These are phyloP conservation scores for Gymnopus androsaceus DNA, from an alignment of 1,284 basidiomycete species.

Conservation along the genomic window DNA sequence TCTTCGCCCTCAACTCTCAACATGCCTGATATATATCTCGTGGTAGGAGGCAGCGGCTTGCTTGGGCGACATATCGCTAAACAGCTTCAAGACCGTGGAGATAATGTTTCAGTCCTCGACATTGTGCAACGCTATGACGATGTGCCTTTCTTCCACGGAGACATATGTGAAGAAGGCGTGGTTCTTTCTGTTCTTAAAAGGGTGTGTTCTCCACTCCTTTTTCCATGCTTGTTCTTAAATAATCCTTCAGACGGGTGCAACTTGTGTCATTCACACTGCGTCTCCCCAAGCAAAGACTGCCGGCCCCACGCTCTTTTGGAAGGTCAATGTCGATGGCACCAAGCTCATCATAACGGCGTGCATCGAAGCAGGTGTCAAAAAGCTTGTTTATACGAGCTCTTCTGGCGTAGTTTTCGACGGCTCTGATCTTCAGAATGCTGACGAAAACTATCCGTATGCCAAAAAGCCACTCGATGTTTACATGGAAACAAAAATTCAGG, in stretches of 20 bases:
- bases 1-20: background rate
- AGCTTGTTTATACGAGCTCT: constrained; percentile 82
- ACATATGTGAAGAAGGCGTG: constrained; percentile 48
- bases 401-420: constrained; percentile 82
- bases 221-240: background rate
- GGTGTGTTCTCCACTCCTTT: background rate
- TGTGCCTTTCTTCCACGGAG: constrained; percentile 51
- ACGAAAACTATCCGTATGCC: constrained; percentile 73
- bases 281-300: constrained; percentile 54
- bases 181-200: constrained; percentile 36
- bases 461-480: constrained; percentile 71
- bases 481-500: constrained; percentile 83
- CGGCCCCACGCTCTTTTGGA: constrained; percentile 67
- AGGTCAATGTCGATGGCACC: constrained; percentile 84
- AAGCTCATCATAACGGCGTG: constrained; percentile 51
- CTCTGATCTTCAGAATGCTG: constrained; percentile 68
- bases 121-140: constrained; percentile 53
- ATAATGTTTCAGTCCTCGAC: constrained; percentile 55
- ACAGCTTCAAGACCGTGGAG: constrained; percentile 47
- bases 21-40: constrained; percentile 34
- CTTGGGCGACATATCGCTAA: constrained; percentile 58
- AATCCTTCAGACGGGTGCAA: constrained; percentile 53
- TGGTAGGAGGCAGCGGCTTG: constrained; percentile 60
- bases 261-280: constrained; percentile 81
- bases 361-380: constrained; percentile 56